Conservation (phyloP, 176 grass and related monocot species). For the Cenchrus purpureus region DNA sequence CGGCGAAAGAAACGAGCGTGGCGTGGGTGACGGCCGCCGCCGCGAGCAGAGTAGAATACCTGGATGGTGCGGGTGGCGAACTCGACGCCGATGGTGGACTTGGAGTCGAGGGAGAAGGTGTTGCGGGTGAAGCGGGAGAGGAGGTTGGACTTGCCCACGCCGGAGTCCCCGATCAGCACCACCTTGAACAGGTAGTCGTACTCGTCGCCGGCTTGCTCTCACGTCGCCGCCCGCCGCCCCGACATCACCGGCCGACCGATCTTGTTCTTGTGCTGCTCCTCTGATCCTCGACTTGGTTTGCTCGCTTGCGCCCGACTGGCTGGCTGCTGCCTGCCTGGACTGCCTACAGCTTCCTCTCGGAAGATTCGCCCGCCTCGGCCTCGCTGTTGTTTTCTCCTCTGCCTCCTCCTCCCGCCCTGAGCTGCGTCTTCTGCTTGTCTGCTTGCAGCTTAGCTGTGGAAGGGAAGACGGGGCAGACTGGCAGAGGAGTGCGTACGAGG, state of each 20-base stretch:
- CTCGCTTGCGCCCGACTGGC: too few relatives aligned
- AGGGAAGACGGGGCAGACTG: not conserved
- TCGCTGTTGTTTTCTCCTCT: conserved; percentile 1
- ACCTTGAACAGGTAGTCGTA: conserved; percentile 96
- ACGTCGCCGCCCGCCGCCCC: conserved; percentile 50
- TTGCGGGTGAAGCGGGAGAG: conserved; percentile 89
- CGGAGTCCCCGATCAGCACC: conserved; percentile 85
- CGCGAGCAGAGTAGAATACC: conserved; percentile 34
- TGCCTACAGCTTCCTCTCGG: conserved; percentile 15
- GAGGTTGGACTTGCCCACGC: conserved; percentile 89
- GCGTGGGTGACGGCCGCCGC: too few relatives aligned
- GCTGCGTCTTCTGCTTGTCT: not conserved
- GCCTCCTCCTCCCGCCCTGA: not conserved
- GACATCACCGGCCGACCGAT: conserved; percentile 39
- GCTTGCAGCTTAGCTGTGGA: not conserved
- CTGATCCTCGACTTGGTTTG: not conserved
- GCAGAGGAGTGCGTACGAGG: not conserved
- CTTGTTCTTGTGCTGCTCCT: not conserved
- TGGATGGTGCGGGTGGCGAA: conserved; percentile 81
- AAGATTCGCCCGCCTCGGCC: conserved; percentile 18
- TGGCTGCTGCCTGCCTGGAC: not conserved
- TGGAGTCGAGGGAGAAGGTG: conserved; percentile 85
- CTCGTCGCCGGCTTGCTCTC: conserved; percentile 70
- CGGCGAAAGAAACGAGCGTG: too few relatives aligned
- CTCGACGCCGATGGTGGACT: conserved; percentile 94